phyloP scores from a whole-genome alignment of 2,329 filamentous ascomycete genomes.

The Tolypocladium tundrense region DNA sequence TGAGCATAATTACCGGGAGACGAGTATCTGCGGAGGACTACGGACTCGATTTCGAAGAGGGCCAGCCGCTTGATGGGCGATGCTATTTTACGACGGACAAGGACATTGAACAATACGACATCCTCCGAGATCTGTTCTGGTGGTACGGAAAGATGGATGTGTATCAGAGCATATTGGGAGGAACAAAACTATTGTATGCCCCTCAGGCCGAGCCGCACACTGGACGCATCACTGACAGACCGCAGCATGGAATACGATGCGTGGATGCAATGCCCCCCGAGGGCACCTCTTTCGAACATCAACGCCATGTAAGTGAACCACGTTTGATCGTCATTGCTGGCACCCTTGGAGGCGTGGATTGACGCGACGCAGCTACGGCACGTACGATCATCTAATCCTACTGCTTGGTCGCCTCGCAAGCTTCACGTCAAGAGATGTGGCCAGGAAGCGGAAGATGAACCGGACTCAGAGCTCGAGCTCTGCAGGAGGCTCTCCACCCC shows the following conservation, averaged over 20 bases:
- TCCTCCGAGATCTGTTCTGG: slow-evolving; percentile 82
- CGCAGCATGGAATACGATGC: slow-evolving; percentile 64
- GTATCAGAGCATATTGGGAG: slow-evolving; percentile 82
- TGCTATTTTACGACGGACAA: slow-evolving; percentile 28
- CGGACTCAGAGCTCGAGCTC: slow-evolving; percentile 18
- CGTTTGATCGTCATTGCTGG: background rate
- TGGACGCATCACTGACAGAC: slow-evolving; percentile 9
- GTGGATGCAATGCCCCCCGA: slow-evolving; percentile 82
- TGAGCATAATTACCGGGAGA: slow-evolving; percentile 30
- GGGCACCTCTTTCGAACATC: slow-evolving; percentile 65
- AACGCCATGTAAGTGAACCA: slow-evolving; percentile 53
- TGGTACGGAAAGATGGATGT: slow-evolving; percentile 94
- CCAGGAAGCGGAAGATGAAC: slow-evolving; percentile 60
- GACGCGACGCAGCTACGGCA: slow-evolving; percentile 57
- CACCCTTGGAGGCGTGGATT: slow-evolving; percentile 8
- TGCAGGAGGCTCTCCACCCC: slow-evolving; percentile 24
- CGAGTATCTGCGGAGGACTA: slow-evolving; percentile 26
- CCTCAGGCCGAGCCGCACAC: background rate
- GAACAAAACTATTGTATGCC: slow-evolving; percentile 73
- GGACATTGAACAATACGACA: slow-evolving; percentile 73
- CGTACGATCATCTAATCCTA: slow-evolving; percentile 78
- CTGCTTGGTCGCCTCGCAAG: slow-evolving; percentile 69
- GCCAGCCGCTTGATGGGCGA: slow-evolving; percentile 15
- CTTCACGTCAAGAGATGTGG: slow-evolving; percentile 68
- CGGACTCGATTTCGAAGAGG: slow-evolving; percentile 21